Evolutionary conservation across 169 alveolate species (phyloP), one percentile per base, ranked within the genome.

Genomic region (Plasmodium coatneyi): DNA sequence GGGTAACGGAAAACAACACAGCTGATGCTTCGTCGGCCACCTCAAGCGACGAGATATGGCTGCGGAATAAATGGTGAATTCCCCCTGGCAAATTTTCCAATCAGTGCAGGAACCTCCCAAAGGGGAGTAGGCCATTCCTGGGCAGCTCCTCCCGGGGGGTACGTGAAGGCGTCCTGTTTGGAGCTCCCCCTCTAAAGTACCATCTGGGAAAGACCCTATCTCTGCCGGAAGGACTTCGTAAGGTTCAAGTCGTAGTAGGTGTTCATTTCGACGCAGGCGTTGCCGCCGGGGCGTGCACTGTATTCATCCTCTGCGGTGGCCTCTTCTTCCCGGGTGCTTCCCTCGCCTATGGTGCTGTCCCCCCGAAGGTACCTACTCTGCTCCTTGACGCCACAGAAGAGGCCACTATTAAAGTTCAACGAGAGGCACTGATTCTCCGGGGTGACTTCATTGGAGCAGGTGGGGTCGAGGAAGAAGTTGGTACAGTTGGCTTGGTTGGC

Each of bases 401-500:
- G n/a, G 71, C 28, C 34, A n/a, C 54, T 82, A 34, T 32, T 82
- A 19, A 82, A 39, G 52, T 82, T 19, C 22, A 82, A 52, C n/a
- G 80, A 32, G 43, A 82, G 90, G 80, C 90, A 82, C 4, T 22
- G 49, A 14, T 30, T 82, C 28, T 82, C 78, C 71, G 54, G 22
- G 16, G 32, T 2, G 25, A 79, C 39, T n/a, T 32, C 90, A n/a
- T 82, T 82, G 25, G 79, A 56, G 54, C 71, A 56, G 36, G 30
- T 28, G 4, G 76, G 79, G 3, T 56, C 72, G 56, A 25, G 34
- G 39, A 32, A 49, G 25, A 30, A 6, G 78, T 54, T 49, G 16
- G 76, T 16, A 49, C 71, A 80, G 36, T 46, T 46, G 39, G 25
- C 41, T 2, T 19, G 19, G 71, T 49, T 43, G n/a, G 54, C n/a